These are phyloP conservation scores for Podila minutissima DNA, from an alignment of 192 early-diverging fungal genomes.

Conservation along the genomic window DNA sequence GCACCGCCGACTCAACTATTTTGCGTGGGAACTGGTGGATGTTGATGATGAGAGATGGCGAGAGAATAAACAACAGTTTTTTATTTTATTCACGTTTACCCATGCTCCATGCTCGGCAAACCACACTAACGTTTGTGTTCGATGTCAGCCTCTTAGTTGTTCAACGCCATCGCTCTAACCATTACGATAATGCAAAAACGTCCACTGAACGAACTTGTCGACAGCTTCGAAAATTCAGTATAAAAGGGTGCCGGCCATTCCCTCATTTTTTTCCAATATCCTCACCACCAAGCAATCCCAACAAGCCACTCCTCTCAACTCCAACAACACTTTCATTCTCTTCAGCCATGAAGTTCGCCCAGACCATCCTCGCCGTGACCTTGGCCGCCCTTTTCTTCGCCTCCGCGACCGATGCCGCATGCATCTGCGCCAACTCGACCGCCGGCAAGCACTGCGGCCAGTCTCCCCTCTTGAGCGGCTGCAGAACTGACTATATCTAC, in stretches of 20 bases:
- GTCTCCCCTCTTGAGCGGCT: neutral
- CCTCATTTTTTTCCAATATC: neutral
- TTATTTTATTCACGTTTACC: too few relatives aligned
- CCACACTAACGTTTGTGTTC: too few relatives aligned
- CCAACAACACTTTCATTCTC: neutral
- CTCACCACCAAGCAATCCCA: neutral
- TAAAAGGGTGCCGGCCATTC: neutral
- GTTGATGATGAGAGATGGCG: too few relatives aligned
- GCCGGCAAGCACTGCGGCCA: slow-evolving; percentile 2
- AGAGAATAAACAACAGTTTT: too few relatives aligned
- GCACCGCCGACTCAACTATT: too few relatives aligned
- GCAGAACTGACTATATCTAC: neutral
- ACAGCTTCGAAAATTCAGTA: neutral
- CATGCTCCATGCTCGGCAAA: too few relatives aligned
- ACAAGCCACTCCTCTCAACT: neutral
- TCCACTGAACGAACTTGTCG: too few relatives aligned
- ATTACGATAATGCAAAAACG: too few relatives aligned
- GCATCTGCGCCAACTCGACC: neutral
- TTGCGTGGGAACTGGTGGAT: too few relatives aligned
- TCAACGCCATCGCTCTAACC: too few relatives aligned
- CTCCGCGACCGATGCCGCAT: neutral
- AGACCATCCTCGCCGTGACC: neutral
- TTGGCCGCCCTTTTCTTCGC: neutral
- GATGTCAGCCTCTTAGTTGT: too few relatives aligned
- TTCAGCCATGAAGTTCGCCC: neutral